Evolutionary conservation across 2,329 filamentous ascomycete genomes (phyloP).

Genomic region (Corynespora cassiicola): DNA sequence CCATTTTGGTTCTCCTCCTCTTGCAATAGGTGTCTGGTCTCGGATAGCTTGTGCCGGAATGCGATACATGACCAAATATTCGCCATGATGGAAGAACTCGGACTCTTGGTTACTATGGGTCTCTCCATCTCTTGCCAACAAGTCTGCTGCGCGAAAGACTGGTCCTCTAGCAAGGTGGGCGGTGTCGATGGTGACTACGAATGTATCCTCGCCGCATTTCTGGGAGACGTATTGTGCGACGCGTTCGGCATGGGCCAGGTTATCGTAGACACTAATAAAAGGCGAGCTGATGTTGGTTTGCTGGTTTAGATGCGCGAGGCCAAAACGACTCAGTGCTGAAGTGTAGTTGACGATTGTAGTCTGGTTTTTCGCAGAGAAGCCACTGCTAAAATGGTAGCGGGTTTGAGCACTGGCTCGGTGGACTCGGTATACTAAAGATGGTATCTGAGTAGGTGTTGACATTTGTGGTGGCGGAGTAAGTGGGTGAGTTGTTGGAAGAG

Average conservation of each 20-base stretch:
- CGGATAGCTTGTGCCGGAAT: slow-evolving; percentile 40
- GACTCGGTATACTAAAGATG: slow-evolving; percentile 37
- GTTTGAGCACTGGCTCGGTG: slow-evolving; percentile 37
- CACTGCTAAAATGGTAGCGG: slow-evolving; percentile 33
- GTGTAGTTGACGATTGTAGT: slow-evolving; percentile 38
- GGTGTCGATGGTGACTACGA: slow-evolving; percentile 38
- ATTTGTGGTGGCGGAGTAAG: slow-evolving; percentile 3
- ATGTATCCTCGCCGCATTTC: slow-evolving; percentile 27
- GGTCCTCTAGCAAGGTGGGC: slow-evolving; percentile 37
- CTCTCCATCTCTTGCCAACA: slow-evolving; percentile 21
- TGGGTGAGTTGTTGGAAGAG: slow-evolving; percentile 4
- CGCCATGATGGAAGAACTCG: slow-evolving; percentile 37
- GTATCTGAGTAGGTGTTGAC: slow-evolving; percentile 28
- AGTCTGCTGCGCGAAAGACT: slow-evolving; percentile 38
- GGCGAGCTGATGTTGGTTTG: slow-evolving; percentile 44
- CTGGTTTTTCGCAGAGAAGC: slow-evolving; percentile 43
- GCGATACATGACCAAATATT: slow-evolving; percentile 44
- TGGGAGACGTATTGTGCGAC: slow-evolving; percentile 28
- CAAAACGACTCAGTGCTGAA: slow-evolving; percentile 29
- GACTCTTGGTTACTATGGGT: background rate
- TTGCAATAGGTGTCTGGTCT: slow-evolving; percentile 32
- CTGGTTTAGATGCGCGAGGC: slow-evolving; percentile 35
- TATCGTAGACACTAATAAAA: slow-evolving; percentile 41
- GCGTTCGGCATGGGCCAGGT: slow-evolving; percentile 29
- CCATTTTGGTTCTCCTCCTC: slow-evolving; percentile 21